A percentile compares a stretch with the other conserved stretches of the same genome.
Evolutionary conservation across 2,329 filamentous ascomycete species (phyloP).

Genomic region (Zymoseptoria brevis): DNA sequence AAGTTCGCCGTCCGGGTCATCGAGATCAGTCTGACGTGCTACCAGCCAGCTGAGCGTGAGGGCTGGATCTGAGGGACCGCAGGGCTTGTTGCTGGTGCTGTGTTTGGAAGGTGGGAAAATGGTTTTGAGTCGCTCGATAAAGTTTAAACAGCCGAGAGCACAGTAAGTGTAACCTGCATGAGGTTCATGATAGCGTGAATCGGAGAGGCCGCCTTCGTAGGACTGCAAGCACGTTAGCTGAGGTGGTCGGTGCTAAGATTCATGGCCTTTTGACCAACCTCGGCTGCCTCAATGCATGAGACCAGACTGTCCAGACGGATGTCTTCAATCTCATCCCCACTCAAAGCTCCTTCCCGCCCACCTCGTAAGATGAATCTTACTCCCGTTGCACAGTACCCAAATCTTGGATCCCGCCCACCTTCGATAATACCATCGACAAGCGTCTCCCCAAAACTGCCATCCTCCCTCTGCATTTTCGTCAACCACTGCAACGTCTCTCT

Average conservation of each 20-base stretch:
- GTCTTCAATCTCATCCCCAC: constrained; percentile 54
- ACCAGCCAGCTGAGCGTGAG: constrained; percentile 40
- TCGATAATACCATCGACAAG: constrained; percentile 55
- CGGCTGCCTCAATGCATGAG: constrained; percentile 58
- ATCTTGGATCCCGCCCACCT: constrained; percentile 77
- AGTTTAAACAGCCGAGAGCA: constrained; percentile 66
- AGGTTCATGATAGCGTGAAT: constrained; percentile 70
- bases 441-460: constrained; percentile 89
- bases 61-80: constrained; percentile 32
- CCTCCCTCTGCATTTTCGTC: constrained; percentile 62
- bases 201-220: constrained; percentile 78
- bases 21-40: constrained; percentile 36
- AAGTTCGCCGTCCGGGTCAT: constrained; percentile 34
- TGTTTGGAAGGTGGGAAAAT: constrained; percentile 1
- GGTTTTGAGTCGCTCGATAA: constrained; percentile 56
- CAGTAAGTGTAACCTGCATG: constrained; percentile 92
- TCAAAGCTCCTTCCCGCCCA: constrained; percentile 42
- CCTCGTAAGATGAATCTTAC: constrained; percentile 70
- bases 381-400: constrained; percentile 75
- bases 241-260: background rate
- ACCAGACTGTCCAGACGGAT: constrained; percentile 66
- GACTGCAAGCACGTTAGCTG: constrained; percentile 46
- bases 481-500: constrained; percentile 66
- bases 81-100: constrained; percentile 8
- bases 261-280: constrained; percentile 27